Conservation (phyloP, 2,329 filamentous ascomycete genomes). For the Parascedosporium putredinis region DNA sequence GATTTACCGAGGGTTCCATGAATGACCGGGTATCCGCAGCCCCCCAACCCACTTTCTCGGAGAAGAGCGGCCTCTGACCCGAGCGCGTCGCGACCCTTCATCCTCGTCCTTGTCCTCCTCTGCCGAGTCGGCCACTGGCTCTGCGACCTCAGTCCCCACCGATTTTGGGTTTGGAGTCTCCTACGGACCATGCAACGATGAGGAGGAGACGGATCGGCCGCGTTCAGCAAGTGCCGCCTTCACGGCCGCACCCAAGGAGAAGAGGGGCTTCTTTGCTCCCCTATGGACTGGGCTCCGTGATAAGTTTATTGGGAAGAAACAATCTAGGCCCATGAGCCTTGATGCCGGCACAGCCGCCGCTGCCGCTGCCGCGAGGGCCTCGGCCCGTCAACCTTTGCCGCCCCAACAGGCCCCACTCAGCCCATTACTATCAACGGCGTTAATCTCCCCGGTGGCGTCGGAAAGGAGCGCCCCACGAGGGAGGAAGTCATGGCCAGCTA, state of each 20-base stretch:
- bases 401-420: background rate
- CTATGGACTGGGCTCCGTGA: constrained; percentile 20
- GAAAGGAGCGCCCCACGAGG: constrained; percentile 11
- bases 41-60: constrained; percentile 61
- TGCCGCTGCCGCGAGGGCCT: background rate
- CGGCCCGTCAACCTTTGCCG: constrained; percentile 5
- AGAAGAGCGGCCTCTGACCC: constrained; percentile 21
- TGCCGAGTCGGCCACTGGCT: constrained; percentile 6
- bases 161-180: background rate
- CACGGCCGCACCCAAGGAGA: background rate
- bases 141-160: constrained; percentile 3
- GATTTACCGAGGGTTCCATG: constrained; percentile 77
- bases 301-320: constrained; percentile 13
- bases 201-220: constrained; percentile 5
- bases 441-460: constrained; percentile 10
- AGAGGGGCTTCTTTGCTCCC: constrained; percentile 11
- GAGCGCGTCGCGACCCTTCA: constrained; percentile 14
- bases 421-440: constrained; percentile 5
- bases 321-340: constrained; percentile 10
- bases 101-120: constrained; percentile 11
- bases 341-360: constrained; percentile 5
- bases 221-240: constrained; percentile 11
- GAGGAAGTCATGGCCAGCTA: constrained; percentile 48
- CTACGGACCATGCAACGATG: background rate
- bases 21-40: constrained; percentile 64